These are phyloP conservation scores for Ogataea allantospora DNA, from an alignment of 805 yeast genomes.

Conservation along the genomic window DNA sequence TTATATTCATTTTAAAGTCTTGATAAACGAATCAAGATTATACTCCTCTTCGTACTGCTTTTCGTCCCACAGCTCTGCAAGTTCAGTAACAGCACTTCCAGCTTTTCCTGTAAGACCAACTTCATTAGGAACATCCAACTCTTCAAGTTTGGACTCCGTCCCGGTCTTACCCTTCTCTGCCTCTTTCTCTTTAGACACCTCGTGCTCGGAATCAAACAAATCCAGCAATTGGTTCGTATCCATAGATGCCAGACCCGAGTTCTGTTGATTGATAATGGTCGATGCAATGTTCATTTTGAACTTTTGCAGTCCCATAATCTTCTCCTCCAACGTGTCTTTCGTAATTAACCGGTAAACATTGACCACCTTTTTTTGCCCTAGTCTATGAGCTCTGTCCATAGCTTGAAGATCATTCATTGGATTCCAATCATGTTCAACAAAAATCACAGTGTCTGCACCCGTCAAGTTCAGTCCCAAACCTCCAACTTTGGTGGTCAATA, in stretches of 20 bases:
- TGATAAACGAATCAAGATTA: conserved; percentile 88
- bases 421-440: conserved; percentile 99
- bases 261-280: conserved; percentile 93
- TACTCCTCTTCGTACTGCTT: conserved; percentile 96
- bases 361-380: conserved; percentile 97
- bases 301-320: conserved; percentile 96
- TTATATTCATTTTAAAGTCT: conserved; percentile 47
- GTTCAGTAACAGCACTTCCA: conserved; percentile 80
- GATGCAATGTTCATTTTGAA: conserved; percentile 97
- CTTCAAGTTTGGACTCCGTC: conserved; percentile 18
- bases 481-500: conserved; percentile 96
- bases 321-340: conserved; percentile 89
- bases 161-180: conserved; percentile 21
- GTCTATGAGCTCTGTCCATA: conserved; percentile 97
- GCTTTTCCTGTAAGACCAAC: conserved; percentile 84
- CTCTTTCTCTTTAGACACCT: conserved; percentile 22
- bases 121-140: conserved; percentile 45
- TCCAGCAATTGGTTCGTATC: conserved; percentile 93
- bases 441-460: conserved; percentile 99
- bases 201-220: conserved; percentile 74
- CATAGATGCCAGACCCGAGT: conserved; percentile 94
- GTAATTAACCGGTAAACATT: conserved; percentile 95
- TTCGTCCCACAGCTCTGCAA: conserved; percentile 95
- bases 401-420: conserved; percentile 99
- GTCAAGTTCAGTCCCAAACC: conserved; percentile 97